phyloP scores from a whole-genome alignment of 1,284 basidiomycete genomes.

The Boletus mariae region DNA sequence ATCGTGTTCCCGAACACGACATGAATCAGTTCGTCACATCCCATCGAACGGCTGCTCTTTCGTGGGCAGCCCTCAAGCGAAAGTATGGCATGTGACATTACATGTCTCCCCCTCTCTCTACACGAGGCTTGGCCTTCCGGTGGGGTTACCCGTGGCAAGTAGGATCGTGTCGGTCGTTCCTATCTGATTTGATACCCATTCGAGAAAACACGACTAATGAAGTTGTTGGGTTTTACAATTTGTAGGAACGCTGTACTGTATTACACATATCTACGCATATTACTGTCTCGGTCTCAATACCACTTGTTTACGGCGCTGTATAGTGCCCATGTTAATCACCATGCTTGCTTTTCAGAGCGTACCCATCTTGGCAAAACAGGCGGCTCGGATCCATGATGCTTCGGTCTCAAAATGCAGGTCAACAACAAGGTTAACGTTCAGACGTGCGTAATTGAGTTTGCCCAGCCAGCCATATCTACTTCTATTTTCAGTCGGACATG shows the following conservation, averaged over 20 bases:
- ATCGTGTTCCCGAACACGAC: constrained; percentile 75
- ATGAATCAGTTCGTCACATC: constrained; percentile 67
- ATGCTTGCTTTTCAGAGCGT: neutral
- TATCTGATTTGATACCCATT: constrained; percentile 31
- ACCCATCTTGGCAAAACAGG: neutral
- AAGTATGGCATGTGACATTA: constrained; percentile 55
- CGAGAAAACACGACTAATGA: constrained; percentile 13
- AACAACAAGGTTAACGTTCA: constrained; percentile 13
- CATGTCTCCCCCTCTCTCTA: constrained; percentile 1
- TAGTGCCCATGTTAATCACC: constrained; percentile 1
- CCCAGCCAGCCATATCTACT: neutral
- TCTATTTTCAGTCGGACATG: constrained; percentile 9
- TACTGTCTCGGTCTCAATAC: constrained; percentile 1
- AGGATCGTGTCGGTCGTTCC: constrained; percentile 12
- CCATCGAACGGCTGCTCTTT: constrained; percentile 52
- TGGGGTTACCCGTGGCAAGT: neutral
- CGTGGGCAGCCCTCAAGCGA: constrained; percentile 65
- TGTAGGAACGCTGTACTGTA: constrained; percentile 23
- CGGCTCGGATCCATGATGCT: constrained; percentile 15
- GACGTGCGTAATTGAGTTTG: constrained; percentile 3
- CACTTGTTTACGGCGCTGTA: constrained; percentile 8
- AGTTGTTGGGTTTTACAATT: constrained; percentile 14
- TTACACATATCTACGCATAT: constrained; percentile 13
- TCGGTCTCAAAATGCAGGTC: neutral
- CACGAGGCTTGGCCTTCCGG: neutral